Conservation (phyloP, 352 stramenopile species). For the Phytopythium chamaehyphon region DNA sequence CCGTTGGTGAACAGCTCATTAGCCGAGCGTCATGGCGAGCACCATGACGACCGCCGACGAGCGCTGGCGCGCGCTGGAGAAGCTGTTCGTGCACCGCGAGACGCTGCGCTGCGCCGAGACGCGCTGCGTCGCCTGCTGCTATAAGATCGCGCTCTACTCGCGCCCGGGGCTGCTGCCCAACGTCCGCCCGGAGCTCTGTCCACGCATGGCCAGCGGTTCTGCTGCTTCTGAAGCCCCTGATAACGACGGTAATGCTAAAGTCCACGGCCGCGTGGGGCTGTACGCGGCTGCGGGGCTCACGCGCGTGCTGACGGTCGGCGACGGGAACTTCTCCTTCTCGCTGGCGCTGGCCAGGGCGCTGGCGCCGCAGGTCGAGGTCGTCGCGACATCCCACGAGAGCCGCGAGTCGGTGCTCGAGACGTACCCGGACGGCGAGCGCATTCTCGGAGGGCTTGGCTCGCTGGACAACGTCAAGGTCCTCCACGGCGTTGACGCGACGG, state of each 20-base stretch:
- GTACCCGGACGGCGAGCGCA: constrained; percentile 87
- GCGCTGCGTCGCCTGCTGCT: constrained; percentile 83
- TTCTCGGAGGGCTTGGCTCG: constrained; percentile 62
- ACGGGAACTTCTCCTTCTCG: constrained; percentile 97
- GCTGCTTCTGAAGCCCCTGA: no score
- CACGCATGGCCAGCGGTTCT: constrained; percentile 26
- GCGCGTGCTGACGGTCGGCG: constrained; percentile 89
- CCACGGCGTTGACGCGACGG: constrained; percentile 91
- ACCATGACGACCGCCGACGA: constrained; percentile 2
- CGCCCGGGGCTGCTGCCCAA: constrained; percentile 57
- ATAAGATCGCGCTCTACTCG: constrained; percentile 79
- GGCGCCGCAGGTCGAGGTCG: constrained; percentile 38
- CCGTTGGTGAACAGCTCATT: background rate
- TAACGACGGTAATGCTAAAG: no score
- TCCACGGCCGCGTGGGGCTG: constrained; percentile 36
- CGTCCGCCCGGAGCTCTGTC: constrained; percentile 74
- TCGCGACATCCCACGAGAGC: constrained; percentile 92
- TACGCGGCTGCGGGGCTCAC: constrained; percentile 47
- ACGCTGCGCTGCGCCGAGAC: constrained; percentile 67
- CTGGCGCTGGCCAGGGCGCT: constrained; percentile 81
- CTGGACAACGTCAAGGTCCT: constrained; percentile 63
- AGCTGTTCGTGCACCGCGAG: constrained; percentile 58
- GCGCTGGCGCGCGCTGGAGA: constrained; percentile 40
- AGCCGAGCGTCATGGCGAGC: background rate
- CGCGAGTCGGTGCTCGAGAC: constrained; percentile 80